Percentiles rank a stretch among this genome's conserved stretches.
These are phyloP conservation scores for Rosa persica DNA, from an alignment of 306 rosid genomes.

Conservation along the genomic window DNA sequence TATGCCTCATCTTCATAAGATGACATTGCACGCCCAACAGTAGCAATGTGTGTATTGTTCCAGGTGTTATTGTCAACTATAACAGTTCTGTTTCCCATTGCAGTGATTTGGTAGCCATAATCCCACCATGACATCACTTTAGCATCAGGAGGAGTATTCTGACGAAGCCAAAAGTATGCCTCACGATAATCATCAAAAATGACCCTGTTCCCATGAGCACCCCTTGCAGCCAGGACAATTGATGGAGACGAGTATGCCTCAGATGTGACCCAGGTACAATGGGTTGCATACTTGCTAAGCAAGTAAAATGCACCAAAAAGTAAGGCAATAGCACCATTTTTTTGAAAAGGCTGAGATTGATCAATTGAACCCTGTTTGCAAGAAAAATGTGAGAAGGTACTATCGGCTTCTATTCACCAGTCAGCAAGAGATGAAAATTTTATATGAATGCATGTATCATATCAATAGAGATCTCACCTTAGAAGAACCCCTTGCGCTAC, in stretches of 20 bases:
- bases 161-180: conserved; percentile 99
- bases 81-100: conserved; percentile 99
- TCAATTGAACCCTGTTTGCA: conserved; percentile 72
- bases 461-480: conserved; percentile 51
- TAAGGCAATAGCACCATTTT: conserved; percentile 72
- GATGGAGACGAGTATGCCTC: conserved; percentile 99
- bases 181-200: conserved; percentile 98
- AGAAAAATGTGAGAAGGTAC: conserved; percentile 14
- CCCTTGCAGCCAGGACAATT: conserved; percentile 98
- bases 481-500: conserved; percentile 67
- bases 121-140: conserved; percentile 99
- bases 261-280: conserved; percentile 99
- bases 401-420: not conserved
- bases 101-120: conserved; percentile 97
- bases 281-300: conserved; percentile 87
- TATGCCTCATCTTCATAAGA: conserved; percentile 96
- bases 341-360: conserved; percentile 95
- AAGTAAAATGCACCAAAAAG: conserved; percentile 95
- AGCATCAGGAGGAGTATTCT: conserved; percentile 93
- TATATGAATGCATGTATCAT: not conserved
- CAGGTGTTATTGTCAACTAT: conserved; percentile 99
- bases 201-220: conserved; percentile 94
- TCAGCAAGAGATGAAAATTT: not conserved
- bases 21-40: conserved; percentile 99
- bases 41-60: conserved; percentile 99